Conservation (phyloP, 1,284 basidiomycete species). For the Cutaneotrichosporon sp. region DNA sequence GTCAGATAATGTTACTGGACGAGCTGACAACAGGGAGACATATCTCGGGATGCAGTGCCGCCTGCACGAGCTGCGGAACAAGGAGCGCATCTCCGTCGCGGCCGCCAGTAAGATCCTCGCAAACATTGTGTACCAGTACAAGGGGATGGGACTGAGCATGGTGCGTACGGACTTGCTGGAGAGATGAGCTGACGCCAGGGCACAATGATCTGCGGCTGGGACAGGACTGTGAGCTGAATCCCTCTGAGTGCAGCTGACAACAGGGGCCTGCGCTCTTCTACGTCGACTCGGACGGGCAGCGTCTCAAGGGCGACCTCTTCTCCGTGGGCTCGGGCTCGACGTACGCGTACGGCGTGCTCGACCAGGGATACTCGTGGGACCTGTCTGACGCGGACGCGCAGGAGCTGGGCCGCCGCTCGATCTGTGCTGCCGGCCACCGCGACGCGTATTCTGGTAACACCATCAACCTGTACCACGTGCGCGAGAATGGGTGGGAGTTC, state of each 20-base stretch:
- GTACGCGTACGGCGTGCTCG: conserved; percentile 96
- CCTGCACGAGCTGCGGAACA: conserved; percentile 92
- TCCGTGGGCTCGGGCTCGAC: conserved; percentile 98
- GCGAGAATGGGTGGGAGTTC: conserved; percentile 89
- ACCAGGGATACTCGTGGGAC: conserved; percentile 87
- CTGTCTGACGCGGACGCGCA: conserved; percentile 89
- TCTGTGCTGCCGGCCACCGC: conserved; percentile 94
- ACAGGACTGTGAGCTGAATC: conserved; percentile 75
- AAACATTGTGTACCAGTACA: conserved; percentile 97
- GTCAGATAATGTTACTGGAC: conserved; percentile 9
- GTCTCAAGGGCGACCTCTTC: conserved; percentile 93
- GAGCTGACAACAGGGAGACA: conserved; percentile 65
- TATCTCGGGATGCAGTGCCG: conserved; percentile 98
- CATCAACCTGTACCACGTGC: conserved; percentile 92
- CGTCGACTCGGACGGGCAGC: conserved; percentile 94
- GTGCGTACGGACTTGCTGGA: conserved; percentile 50
- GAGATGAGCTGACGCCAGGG: conserved; percentile 56
- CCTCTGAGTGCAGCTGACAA: not conserved
- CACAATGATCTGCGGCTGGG: conserved; percentile 99
- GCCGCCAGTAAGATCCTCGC: conserved; percentile 96
- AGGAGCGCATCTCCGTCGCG: conserved; percentile 96
- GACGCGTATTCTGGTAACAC: conserved; percentile 98
- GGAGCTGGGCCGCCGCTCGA: conserved; percentile 88
- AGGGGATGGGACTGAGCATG: conserved; percentile 99
- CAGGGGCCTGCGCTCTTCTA: conserved; percentile 96